Evolutionary conservation across 2,329 filamentous ascomycete species (phyloP).

Genomic region (Diaporthe capsici): DNA sequence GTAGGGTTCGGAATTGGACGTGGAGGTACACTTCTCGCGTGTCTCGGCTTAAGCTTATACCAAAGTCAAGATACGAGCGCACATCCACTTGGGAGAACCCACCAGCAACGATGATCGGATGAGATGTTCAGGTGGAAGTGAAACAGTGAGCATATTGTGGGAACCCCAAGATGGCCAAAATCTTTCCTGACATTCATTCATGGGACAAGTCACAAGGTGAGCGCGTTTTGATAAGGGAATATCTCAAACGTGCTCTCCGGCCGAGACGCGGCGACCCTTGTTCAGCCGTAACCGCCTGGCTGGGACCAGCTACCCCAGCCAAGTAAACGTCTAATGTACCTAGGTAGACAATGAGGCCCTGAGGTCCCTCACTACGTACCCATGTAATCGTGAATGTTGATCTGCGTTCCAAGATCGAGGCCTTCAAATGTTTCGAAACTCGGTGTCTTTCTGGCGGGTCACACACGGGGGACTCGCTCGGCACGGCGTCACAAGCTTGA

Average conservation of each 20-base stretch:
- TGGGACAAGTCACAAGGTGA: background rate
- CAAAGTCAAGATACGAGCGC: constrained; percentile 1
- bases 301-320: constrained; percentile 10
- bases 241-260: constrained; percentile 29
- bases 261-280: background rate
- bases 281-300: background rate
- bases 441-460: background rate
- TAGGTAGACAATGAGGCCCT: background rate
- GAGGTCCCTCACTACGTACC: background rate
- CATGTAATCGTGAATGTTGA: background rate
- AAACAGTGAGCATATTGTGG: constrained; percentile 25
- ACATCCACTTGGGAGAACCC: background rate
- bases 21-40: background rate
- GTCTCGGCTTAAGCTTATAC: constrained; percentile 15
- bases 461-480: background rate
- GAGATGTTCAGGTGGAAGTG: background rate
- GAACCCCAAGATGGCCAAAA: background rate
- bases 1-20: background rate
- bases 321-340: too few relatives aligned
- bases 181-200: background rate
- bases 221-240: background rate
- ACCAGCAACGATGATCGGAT: background rate
- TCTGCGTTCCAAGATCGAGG: background rate
- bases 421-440: constrained; percentile 19
- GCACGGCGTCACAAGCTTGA: background rate